phyloP scores from a whole-genome alignment of 192 early-diverging fungal genomes.

The Backusella mclennaniae region DNA sequence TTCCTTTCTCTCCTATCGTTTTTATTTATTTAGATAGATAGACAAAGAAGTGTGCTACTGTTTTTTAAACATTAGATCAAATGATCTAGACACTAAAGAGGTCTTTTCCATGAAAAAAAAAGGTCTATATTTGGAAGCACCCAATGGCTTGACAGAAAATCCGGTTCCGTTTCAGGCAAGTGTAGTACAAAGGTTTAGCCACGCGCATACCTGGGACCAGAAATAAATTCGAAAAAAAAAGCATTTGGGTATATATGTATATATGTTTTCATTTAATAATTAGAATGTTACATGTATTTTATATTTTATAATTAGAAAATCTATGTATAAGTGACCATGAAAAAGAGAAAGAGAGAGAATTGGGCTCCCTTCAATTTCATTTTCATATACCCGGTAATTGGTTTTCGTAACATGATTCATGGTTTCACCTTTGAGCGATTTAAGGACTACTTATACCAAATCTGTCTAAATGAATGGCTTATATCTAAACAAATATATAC shows the following conservation, averaged over 20 bases:
- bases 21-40: background rate
- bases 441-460: background rate
- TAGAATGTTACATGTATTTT: background rate
- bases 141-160: conserved; percentile 2
- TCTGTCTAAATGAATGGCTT: background rate
- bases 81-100: background rate
- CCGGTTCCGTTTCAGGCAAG: background rate
- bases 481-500: background rate
- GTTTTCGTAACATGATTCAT: background rate
- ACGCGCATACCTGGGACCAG: background rate
- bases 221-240: background rate
- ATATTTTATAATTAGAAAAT: background rate
- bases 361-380: background rate
- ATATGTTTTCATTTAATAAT: background rate
- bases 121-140: background rate
- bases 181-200: background rate
- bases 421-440: background rate
- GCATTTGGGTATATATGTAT: background rate
- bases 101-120: background rate
- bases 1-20: background rate
- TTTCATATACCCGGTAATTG: background rate
- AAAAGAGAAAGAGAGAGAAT: background rate
- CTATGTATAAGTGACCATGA: background rate
- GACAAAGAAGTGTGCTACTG: background rate
- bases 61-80: background rate